Conservation (phyloP, 805 yeast species). For the Yarrowia sp. region DNA sequence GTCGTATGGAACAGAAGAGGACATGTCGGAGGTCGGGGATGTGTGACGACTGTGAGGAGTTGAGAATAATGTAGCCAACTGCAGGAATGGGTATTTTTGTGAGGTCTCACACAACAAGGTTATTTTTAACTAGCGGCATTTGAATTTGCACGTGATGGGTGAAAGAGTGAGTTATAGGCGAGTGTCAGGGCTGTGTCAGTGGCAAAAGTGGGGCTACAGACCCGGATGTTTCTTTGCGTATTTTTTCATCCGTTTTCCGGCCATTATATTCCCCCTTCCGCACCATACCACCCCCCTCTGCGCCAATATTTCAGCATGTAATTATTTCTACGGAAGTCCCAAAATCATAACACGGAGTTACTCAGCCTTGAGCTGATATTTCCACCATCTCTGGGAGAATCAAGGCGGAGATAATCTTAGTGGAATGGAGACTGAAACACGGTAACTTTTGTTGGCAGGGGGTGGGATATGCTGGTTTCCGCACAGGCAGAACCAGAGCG, state of each 20-base stretch:
- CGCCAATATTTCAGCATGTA: background rate
- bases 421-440: background rate
- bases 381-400: background rate
- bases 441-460: no score
- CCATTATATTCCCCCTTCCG: no score
- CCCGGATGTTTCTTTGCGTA: background rate
- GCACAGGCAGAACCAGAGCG: no score
- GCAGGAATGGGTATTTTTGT: slow-evolving; percentile 12
- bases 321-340: background rate
- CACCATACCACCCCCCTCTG: background rate
- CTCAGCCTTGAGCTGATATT: background rate
- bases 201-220: background rate
- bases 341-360: background rate
- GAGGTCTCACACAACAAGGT: slow-evolving; percentile 19
- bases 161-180: background rate
- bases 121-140: slow-evolving; percentile 20
- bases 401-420: background rate
- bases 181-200: background rate
- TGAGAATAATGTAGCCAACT: slow-evolving; percentile 4
- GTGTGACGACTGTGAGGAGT: background rate
- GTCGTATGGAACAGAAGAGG: slow-evolving; percentile 79
- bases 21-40: slow-evolving; percentile 44
- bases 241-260: no score
- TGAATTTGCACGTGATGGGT: slow-evolving; percentile 20
- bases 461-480: no score